Evolutionary conservation across 2,329 filamentous ascomycete genomes (phyloP).

Genomic region (Hypoxylon sp.): DNA sequence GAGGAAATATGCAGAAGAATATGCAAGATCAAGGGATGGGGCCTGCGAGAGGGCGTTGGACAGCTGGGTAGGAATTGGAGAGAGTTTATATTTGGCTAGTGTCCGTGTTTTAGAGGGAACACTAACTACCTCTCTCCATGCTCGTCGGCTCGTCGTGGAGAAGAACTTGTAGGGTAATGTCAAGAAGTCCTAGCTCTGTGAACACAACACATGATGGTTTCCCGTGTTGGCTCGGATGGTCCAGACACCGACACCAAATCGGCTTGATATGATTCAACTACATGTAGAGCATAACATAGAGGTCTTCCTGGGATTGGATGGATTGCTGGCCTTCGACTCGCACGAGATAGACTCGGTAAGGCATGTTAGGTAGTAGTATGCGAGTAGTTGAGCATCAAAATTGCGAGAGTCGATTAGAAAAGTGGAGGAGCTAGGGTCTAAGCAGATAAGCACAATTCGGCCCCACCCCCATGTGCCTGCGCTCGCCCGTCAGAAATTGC

Average conservation of each 20-base stretch:
- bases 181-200: too few relatives aligned
- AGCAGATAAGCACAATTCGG: conserved; percentile 26
- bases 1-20: conserved; percentile 83
- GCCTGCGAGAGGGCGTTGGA: conserved; percentile 77
- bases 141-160: too few relatives aligned
- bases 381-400: conserved; percentile 16
- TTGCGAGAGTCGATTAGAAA: conserved; percentile 25
- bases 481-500: conserved; percentile 3
- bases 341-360: neutral
- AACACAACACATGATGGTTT: too few relatives aligned
- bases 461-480: conserved; percentile 27
- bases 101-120: neutral
- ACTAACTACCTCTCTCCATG: neutral
- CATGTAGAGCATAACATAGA: neutral
- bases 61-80: conserved; percentile 82
- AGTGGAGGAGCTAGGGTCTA: conserved; percentile 23
- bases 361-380: conserved; percentile 11
- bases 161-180: too few relatives aligned
- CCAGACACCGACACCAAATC: too few relatives aligned
- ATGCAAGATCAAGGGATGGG: conserved; percentile 85
- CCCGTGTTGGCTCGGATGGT: too few relatives aligned
- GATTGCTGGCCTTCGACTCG: neutral
- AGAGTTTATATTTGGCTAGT: conserved; percentile 77
- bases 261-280: neutral
- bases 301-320: neutral